Evolutionary conservation across 2,329 filamentous ascomycete species (phyloP).

Genomic region (Pyrenophora seminiperda): DNA sequence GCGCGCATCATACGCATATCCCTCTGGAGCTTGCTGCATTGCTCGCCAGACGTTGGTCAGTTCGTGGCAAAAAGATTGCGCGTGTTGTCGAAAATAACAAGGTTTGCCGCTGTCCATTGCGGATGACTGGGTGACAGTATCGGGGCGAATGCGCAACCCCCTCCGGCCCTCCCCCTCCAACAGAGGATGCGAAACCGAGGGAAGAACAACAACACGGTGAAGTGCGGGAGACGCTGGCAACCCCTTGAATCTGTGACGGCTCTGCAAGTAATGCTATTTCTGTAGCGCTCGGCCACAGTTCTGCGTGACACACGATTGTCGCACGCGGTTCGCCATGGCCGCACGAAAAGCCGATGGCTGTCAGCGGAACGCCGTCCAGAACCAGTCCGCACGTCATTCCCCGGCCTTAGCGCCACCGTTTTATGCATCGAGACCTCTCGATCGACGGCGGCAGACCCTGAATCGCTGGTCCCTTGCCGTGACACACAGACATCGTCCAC

Average conservation of each 20-base stretch:
- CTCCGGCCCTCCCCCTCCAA: neutral
- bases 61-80: slow-evolving; percentile 35
- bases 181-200: slow-evolving; percentile 3
- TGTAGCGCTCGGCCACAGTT: slow-evolving; percentile 2
- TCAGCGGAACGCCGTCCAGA: slow-evolving; percentile 23
- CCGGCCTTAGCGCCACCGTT: slow-evolving; percentile 25
- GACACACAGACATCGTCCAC: slow-evolving; percentile 23
- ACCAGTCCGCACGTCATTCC: slow-evolving; percentile 26
- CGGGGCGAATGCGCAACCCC: slow-evolving; percentile 6
- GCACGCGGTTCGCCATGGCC: slow-evolving; percentile 14
- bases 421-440: slow-evolving; percentile 33
- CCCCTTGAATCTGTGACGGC: slow-evolving; percentile 5
- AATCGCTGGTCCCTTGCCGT: slow-evolving; percentile 14
- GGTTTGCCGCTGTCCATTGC: slow-evolving; percentile 16
- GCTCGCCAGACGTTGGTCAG: slow-evolving; percentile 9
- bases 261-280: slow-evolving; percentile 17
- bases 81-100: slow-evolving; percentile 22
- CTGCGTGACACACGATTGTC: slow-evolving; percentile 9
- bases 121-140: slow-evolving; percentile 8
- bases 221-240: slow-evolving; percentile 1
- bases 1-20: slow-evolving; percentile 21
- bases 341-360: slow-evolving; percentile 14
- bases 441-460: slow-evolving; percentile 31
- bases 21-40: slow-evolving; percentile 22
- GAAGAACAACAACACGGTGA: no score